Conservation (phyloP, 768 basidiomycete genomes). For the Lepiota brunneoincarnata region DNA sequence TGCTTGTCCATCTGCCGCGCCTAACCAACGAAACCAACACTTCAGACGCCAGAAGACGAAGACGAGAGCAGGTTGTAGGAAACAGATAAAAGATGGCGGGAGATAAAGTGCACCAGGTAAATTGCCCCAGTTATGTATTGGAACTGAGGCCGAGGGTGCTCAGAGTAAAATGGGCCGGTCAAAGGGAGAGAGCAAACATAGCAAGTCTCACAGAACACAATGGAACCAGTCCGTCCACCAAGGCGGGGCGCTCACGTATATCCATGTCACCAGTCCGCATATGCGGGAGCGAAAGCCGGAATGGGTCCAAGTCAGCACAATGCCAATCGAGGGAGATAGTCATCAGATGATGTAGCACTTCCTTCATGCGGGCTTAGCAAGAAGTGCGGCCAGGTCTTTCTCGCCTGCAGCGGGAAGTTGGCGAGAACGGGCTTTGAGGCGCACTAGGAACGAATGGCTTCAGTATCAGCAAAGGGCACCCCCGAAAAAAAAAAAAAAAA, state of each 20-base stretch:
- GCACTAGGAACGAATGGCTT: slow-evolving; percentile 48
- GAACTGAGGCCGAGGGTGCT: too few species aligned
- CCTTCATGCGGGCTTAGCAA: slow-evolving; percentile 34
- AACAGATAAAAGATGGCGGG: too few species aligned
- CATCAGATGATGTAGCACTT: not conserved
- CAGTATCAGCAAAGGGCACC: slow-evolving; percentile 13
- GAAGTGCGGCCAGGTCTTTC: slow-evolving; percentile 75
- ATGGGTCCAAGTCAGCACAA: not conserved
- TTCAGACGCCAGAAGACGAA: too few species aligned
- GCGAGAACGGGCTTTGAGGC: slow-evolving; percentile 85
- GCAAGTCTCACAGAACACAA: not conserved
- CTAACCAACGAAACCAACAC: too few species aligned
- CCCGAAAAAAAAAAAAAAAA: slow-evolving; percentile 4
- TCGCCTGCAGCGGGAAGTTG: slow-evolving; percentile 85
- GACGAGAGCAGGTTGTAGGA: too few species aligned
- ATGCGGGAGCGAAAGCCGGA: not conserved
- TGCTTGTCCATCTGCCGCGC: too few species aligned
- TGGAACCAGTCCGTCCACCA: not conserved
- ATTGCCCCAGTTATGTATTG: too few species aligned
- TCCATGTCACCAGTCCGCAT: too few species aligned
- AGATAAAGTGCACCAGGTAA: too few species aligned
- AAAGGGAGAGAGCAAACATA: not conserved
- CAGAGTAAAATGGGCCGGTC: too few species aligned
- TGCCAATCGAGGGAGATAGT: not conserved
- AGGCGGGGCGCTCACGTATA: not conserved